phyloP scores from a whole-genome alignment of 768 basidiomycete genomes.

The Chalciporus piperatus region DNA sequence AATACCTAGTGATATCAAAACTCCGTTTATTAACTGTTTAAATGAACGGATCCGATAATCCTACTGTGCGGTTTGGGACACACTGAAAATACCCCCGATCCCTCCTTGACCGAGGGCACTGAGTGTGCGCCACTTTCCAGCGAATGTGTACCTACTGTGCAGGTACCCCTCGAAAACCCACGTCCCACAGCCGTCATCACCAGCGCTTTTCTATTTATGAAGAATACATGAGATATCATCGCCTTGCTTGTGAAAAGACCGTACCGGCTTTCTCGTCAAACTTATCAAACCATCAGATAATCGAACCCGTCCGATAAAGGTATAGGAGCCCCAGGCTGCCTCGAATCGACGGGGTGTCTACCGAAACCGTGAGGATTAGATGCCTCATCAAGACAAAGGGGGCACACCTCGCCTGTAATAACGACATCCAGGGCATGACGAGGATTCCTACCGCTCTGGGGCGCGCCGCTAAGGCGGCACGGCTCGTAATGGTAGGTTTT shows the following conservation, averaged over 20 bases:
- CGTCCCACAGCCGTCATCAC: conserved; percentile 40
- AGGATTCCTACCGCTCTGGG: conserved; percentile 25
- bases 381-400: conserved; percentile 20
- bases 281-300: conserved; percentile 55
- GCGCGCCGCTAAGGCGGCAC: conserved; percentile 27
- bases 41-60: conserved; percentile 24
- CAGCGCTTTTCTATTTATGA: conserved; percentile 38
- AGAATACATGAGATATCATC: neutral
- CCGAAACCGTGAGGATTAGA: conserved; percentile 21
- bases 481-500: conserved; percentile 30
- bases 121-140: conserved; percentile 53
- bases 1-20: conserved; percentile 7
- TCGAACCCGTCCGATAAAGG: conserved; percentile 55
- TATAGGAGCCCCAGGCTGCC: conserved; percentile 65
- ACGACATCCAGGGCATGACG: conserved; percentile 36
- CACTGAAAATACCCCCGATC: conserved; percentile 56
- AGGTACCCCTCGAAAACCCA: conserved; percentile 62
- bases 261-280: conserved; percentile 60
- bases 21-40: conserved; percentile 28
- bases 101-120: conserved; percentile 29
- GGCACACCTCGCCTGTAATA: conserved; percentile 33
- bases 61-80: conserved; percentile 41
- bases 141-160: conserved; percentile 45
- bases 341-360: conserved; percentile 56
- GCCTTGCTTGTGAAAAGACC: conserved; percentile 17